Evolutionary conservation across 495 filamentous ascomycete genomes (phyloP), one percentile per base, ranked within the genome.

Genomic region (Copromyces sp.): DNA sequence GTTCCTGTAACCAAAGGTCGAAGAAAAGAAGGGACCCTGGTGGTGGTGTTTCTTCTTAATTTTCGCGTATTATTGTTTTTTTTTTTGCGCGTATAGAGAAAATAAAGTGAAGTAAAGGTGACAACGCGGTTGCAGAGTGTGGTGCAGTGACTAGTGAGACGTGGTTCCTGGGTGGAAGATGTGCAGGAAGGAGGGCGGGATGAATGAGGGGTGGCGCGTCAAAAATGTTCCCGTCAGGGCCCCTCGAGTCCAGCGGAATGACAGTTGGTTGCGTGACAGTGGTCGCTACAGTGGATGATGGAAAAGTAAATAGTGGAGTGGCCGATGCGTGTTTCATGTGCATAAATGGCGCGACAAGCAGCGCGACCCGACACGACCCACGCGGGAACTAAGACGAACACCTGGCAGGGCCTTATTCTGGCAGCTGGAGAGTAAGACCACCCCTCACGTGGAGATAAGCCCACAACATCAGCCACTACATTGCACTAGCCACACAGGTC

Each of bases 321-420:
- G 53, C 29, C 17, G 53, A 35, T 32, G 53, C 35, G 47, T 59
- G 47, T 53, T 37, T 5, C 24, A 24, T 53, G 45, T 59, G 47
- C 47, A 59, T 59, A 59, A 59, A 59, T 72, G 71, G 71, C 71
- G 59, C 71, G 71, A 71, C 39, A 8, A 8, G 32, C 6, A 32
- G 47, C 71, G 71, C 71, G 71, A 72, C 71, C 24, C 29, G 53
- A 71, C 35, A 71, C 45, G 39, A 20, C 17, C 24, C 20, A 24
- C 16, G 11, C 24, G 24, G 24, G 24, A 24, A 24, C 24, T 24
- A 24, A n/a, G 24, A 24, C 24, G 24, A 24, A 24, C 24, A 24
- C 24, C 24, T 24, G 24, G 24, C 24, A 24, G 24, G 24, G 24
- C 24, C 24, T 24, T n/a, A n/a, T n/a, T n/a, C n/a, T n/a, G n/a